Percentiles rank a stretch among this genome's conserved stretches.
These are phyloP conservation scores for Wickerhamiella australiensis DNA, from an alignment of 805 yeast species.

Conservation along the genomic window DNA sequence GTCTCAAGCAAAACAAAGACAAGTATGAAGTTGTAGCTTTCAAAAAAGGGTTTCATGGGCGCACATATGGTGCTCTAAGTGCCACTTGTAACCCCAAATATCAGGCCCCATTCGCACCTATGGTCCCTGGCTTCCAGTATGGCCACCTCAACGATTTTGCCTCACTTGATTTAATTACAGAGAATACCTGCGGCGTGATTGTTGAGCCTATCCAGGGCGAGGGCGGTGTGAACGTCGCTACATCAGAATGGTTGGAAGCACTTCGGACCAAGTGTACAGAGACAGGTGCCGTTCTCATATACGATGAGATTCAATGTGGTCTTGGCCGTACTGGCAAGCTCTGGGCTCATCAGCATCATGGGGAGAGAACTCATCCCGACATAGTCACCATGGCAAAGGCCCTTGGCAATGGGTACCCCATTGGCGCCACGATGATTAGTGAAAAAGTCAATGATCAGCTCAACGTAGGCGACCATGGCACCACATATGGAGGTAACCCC, in stretches of 20 bases:
- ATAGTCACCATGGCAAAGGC: slow-evolving; percentile 92
- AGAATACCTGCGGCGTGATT: slow-evolving; percentile 77
- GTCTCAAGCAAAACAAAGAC: slow-evolving; percentile 36
- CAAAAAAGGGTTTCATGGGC: slow-evolving; percentile 84
- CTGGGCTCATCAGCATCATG: slow-evolving; percentile 81
- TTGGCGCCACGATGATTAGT: slow-evolving; percentile 83
- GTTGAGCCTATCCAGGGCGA: slow-evolving; percentile 98
- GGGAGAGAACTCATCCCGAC: slow-evolving; percentile 82
- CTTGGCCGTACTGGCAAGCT: slow-evolving; percentile 82
- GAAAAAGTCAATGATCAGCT: slow-evolving; percentile 62
- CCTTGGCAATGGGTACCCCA: slow-evolving; percentile 90
- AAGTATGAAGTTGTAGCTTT: slow-evolving; percentile 80
- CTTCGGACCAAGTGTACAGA: slow-evolving; percentile 56
- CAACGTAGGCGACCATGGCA: slow-evolving; percentile 92
- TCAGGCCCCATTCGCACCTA: slow-evolving; percentile 80
- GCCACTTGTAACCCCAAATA: slow-evolving; percentile 90
- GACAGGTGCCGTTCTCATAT: slow-evolving; percentile 64
- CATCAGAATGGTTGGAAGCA: slow-evolving; percentile 48
- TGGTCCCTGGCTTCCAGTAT: slow-evolving; percentile 76
- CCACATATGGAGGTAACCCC: slow-evolving; percentile 97
- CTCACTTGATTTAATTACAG: slow-evolving; percentile 48
- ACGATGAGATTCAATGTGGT: slow-evolving; percentile 96
- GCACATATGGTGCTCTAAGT: slow-evolving; percentile 85
- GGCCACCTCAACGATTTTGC: slow-evolving; percentile 52
- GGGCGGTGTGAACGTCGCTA: slow-evolving; percentile 76